Evolutionary conservation across 768 basidiomycete species (phyloP).

Genomic region (Suillus sp.): DNA sequence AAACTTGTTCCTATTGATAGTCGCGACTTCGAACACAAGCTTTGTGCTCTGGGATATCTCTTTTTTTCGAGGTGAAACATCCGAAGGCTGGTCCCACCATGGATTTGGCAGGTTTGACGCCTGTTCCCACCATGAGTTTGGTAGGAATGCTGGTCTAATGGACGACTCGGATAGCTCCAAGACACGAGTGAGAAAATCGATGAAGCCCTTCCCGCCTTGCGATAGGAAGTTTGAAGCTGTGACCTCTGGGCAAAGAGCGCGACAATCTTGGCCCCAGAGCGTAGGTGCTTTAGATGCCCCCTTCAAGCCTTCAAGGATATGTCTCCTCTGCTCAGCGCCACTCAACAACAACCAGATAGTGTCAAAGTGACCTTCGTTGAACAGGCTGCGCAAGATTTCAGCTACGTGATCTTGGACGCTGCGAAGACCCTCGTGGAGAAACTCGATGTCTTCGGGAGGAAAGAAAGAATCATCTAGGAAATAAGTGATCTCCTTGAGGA

Average conservation of each 20-base stretch:
- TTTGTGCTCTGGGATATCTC: slow-evolving; percentile 6
- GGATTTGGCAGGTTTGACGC: slow-evolving; percentile 19
- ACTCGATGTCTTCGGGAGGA: background rate
- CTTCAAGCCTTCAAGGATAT: slow-evolving; percentile 20
- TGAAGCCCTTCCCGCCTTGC: slow-evolving; percentile 11
- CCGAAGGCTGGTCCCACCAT: slow-evolving; percentile 12
- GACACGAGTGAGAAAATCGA: slow-evolving; percentile 11
- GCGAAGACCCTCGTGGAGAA: slow-evolving; percentile 10
- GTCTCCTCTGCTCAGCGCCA: slow-evolving; percentile 14
- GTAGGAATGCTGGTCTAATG: slow-evolving; percentile 1
- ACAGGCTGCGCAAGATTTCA: background rate
- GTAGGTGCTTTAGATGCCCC: slow-evolving; percentile 10
- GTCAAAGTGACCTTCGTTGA: slow-evolving; percentile 11
- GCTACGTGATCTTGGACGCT: background rate
- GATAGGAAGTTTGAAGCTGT: slow-evolving; percentile 15
- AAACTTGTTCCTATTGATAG: slow-evolving; percentile 22
- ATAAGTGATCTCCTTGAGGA: slow-evolving; percentile 11
- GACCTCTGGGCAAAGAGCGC: slow-evolving; percentile 25
- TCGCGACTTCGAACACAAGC: slow-evolving; percentile 14
- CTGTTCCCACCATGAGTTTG: slow-evolving; percentile 8
- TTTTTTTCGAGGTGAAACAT: slow-evolving; percentile 1
- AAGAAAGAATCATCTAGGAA: background rate
- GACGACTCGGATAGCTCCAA: slow-evolving; percentile 7
- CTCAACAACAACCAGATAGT: slow-evolving; percentile 23
- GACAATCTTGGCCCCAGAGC: slow-evolving; percentile 14